Conservation (phyloP, 305 asterid genomes). For the Fraxinus albicans region DNA sequence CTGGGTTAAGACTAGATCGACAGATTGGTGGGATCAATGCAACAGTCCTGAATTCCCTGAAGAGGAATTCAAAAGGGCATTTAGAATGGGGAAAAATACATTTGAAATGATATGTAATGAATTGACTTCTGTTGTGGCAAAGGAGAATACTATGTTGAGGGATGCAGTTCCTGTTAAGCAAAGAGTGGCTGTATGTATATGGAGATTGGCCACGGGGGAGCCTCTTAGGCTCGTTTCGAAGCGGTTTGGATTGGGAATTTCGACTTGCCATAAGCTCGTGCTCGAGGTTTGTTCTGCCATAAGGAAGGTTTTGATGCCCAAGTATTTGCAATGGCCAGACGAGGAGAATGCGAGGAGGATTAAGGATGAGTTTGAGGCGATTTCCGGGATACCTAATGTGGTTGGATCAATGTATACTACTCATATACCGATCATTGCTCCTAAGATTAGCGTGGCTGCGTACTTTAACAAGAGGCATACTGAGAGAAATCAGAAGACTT, state of each 20-base stretch:
- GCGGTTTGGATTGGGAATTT: conserved; percentile 20
- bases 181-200: conserved; percentile 24
- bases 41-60: conserved; percentile 20
- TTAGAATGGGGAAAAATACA: conserved; percentile 18
- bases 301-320: conserved; percentile 15
- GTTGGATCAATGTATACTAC: conserved; percentile 22
- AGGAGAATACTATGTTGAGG: conserved; percentile 13
- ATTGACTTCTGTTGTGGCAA: conserved; percentile 2
- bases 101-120: conserved; percentile 16
- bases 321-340: conserved; percentile 18
- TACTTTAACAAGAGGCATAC: conserved; percentile 21
- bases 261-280: conserved; percentile 24
- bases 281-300: conserved; percentile 25
- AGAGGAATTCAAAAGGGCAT: conserved; percentile 16
- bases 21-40: conserved; percentile 22
- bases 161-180: conserved; percentile 19
- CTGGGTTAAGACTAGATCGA: conserved; percentile 26
- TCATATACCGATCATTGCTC: conserved; percentile 18
- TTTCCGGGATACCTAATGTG: conserved; percentile 20
- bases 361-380: conserved; percentile 3
- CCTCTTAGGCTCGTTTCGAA: conserved; percentile 16
- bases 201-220: conserved; percentile 27
- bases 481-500: conserved; percentile 21
- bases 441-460: conserved; percentile 16
- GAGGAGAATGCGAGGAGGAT: not conserved